Evolutionary conservation across 2,329 filamentous ascomycete species (phyloP), one percentile per base, ranked within the genome.

Genomic region (Sordariomycetes sp.): DNA sequence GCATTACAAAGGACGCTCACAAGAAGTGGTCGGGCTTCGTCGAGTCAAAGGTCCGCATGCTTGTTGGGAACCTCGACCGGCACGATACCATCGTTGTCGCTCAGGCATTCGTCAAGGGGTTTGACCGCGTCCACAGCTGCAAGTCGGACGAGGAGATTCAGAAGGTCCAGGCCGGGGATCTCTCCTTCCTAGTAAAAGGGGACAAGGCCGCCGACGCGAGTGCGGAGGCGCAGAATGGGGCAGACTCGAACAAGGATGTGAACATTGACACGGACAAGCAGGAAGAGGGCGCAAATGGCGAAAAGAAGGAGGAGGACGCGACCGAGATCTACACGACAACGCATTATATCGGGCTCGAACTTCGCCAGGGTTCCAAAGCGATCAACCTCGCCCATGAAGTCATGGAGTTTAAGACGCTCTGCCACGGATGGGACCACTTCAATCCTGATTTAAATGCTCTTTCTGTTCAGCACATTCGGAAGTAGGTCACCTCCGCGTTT

Each of bases 41-140:
- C 3, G 90, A 97, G 70, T 96, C 94, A 17, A 96, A 95, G 70
- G 83, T 97, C 50, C 84, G 94, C 63, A 79, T 92, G 63, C 78
- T 99, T 17, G 89, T 96, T 17, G 82, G 85, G 62, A 86, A 86
- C 52, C 78, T 97, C 48, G 94, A 97, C 66, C 80, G 85, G 58
- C 89, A 94, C 63, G 76, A 81, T 51, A 87, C 85, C 17, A 90
- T 97, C 62, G 83, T 85, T 39, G 75, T 96, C 25, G 91, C 94
- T 1, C 90, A 94, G 63, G 88, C 91, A 0, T 99, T 91, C 76
- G 92, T 90, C 65, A 96, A 97, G 69, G 89, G 89, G 2, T 95
- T 95, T 67, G 88, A 95, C 63, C 83, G 94, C 60, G 77, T 84
- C 3, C 91, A 97, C 70, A 76, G 77, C 52, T 92, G 74, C 78